A percentile compares a stretch with the other conserved stretches of the same genome.
These are phyloP conservation scores for Porodaedalea pini DNA, from an alignment of 1,284 basidiomycete species.

Conservation along the genomic window DNA sequence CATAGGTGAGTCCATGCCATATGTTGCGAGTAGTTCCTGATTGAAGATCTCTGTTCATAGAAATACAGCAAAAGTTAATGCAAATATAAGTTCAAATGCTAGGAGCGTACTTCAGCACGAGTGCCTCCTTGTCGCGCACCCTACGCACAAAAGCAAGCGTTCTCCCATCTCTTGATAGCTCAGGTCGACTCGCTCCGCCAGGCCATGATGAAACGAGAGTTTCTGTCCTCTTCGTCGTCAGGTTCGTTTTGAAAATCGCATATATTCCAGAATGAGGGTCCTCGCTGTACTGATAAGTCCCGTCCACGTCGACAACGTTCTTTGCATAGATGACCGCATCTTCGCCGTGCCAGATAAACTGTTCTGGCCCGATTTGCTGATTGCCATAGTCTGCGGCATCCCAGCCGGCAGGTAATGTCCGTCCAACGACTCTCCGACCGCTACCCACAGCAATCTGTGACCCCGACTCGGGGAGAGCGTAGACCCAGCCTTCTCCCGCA, in stretches of 20 bases:
- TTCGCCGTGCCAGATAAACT: slow-evolving; percentile 56
- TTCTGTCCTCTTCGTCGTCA: slow-evolving; percentile 51
- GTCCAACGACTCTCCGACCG: slow-evolving; percentile 53
- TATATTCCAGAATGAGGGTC: slow-evolving; percentile 71
- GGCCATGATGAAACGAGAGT: slow-evolving; percentile 53
- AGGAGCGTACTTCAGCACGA: slow-evolving; percentile 58
- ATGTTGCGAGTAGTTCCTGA: slow-evolving; percentile 61
- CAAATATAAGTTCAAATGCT: background rate
- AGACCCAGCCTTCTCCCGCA: slow-evolving; percentile 72
- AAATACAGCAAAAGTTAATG: slow-evolving; percentile 3
- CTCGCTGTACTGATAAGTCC: slow-evolving; percentile 59
- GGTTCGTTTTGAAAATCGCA: slow-evolving; percentile 58
- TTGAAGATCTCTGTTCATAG: slow-evolving; percentile 51
- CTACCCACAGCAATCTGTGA: slow-evolving; percentile 33
- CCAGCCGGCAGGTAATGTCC: slow-evolving; percentile 59
- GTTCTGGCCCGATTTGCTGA: slow-evolving; percentile 70
- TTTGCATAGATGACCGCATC: slow-evolving; percentile 63
- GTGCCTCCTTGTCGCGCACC: slow-evolving; percentile 65
- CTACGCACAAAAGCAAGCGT: slow-evolving; percentile 72
- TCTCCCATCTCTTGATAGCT: slow-evolving; percentile 62
- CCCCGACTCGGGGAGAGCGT: slow-evolving; percentile 26
- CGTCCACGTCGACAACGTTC: slow-evolving; percentile 52
- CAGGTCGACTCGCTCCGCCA: slow-evolving; percentile 69
- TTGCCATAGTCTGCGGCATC: slow-evolving; percentile 51
- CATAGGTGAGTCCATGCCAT: slow-evolving; percentile 69